These are phyloP conservation scores for Thymus mandschuricus DNA, from an alignment of 257 asterid species.

Conservation along the genomic window DNA sequence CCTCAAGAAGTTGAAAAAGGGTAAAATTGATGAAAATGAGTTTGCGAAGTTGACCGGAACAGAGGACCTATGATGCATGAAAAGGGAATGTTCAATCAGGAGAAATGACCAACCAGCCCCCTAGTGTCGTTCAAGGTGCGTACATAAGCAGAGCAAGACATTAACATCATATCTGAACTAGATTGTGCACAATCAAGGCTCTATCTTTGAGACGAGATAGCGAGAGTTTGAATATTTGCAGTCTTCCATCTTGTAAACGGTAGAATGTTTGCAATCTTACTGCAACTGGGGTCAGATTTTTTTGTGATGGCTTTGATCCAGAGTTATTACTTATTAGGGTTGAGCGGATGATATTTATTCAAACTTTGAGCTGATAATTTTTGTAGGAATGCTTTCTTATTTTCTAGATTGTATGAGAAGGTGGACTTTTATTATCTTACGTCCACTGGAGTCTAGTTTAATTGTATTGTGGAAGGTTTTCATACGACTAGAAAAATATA, in stretches of 20 bases:
- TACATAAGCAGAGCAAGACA: neutral
- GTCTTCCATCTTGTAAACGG: too few species aligned
- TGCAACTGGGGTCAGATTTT: neutral
- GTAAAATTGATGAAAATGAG: constrained; percentile 67
- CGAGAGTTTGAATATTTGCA: neutral
- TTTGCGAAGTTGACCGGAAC: constrained; percentile 84
- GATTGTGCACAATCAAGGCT: neutral
- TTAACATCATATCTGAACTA: neutral
- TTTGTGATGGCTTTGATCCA: neutral
- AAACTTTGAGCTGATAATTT: constrained; percentile 5
- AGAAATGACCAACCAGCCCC: neutral
- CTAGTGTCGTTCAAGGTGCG: neutral
- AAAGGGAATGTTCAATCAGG: neutral
- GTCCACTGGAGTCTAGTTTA: neutral
- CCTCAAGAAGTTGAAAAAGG: constrained; percentile 76
- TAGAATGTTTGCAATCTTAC: neutral
- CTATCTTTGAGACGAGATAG: neutral
- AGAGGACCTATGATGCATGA: constrained; percentile 53
- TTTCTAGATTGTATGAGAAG: neutral
- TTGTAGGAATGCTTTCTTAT: neutral
- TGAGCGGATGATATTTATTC: neutral
- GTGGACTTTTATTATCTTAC: neutral
- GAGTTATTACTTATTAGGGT: neutral
- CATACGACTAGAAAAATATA: too few species aligned
- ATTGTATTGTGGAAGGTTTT: neutral